phyloP scores from a whole-genome alignment of 345 rosid species.

The Populus deltoides region DNA sequence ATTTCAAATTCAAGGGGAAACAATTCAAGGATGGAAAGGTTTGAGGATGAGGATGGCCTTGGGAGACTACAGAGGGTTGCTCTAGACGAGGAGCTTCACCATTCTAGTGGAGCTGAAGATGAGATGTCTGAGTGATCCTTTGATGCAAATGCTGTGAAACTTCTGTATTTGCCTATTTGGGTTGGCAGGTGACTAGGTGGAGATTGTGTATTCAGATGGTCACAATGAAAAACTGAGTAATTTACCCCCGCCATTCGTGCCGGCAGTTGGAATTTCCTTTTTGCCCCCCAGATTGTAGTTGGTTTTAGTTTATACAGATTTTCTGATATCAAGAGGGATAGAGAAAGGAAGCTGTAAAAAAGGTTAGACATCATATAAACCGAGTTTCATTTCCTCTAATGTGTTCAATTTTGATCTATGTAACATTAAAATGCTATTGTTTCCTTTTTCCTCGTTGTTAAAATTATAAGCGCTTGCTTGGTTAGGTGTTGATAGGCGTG shows the following conservation, averaged over 20 bases:
- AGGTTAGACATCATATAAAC: background rate
- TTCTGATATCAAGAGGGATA: conserved; percentile 1
- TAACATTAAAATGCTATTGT: background rate
- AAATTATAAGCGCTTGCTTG: background rate
- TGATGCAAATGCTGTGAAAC: conserved; percentile 6
- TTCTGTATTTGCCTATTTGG: background rate
- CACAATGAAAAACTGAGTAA: background rate
- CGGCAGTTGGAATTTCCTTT: too few species aligned
- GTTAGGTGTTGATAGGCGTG: background rate
- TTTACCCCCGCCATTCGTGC: background rate
- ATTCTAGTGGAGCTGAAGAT: conserved; percentile 66
- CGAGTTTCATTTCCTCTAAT: background rate
- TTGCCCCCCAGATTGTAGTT: background rate
- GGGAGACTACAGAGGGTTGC: conserved; percentile 45
- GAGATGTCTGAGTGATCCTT: conserved; percentile 60
- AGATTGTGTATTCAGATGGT: background rate
- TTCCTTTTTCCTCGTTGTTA: background rate
- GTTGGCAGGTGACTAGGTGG: background rate
- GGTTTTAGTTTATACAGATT: background rate
- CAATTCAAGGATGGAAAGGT: conserved; percentile 46
- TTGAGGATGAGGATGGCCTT: conserved; percentile 52
- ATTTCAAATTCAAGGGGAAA: conserved; percentile 46
- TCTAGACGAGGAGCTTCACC: conserved; percentile 43
- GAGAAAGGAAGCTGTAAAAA: conserved; percentile 1
- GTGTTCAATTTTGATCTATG: background rate